phyloP scores from a whole-genome alignment of 179 eudicot species.

The Actinidia chinensis region DNA sequence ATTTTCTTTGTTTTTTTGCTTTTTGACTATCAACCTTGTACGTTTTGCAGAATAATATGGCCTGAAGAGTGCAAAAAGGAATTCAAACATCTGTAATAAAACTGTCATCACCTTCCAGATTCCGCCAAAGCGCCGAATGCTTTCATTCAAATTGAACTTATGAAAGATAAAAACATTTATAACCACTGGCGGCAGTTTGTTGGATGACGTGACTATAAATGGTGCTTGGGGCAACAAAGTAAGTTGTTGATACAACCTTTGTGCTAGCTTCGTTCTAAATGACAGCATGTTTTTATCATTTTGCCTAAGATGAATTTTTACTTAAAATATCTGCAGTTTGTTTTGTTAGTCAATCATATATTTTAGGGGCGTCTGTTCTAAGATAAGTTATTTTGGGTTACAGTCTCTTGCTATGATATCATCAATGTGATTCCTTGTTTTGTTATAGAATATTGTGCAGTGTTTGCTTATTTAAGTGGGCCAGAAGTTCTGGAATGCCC shows the following conservation, averaged over 20 bases:
- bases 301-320: background rate
- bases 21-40: background rate
- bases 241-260: slow-evolving; percentile 24
- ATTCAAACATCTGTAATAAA: slow-evolving; percentile 40
- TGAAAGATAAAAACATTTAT: slow-evolving; percentile 49
- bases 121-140: slow-evolving; percentile 65
- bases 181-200: slow-evolving; percentile 43
- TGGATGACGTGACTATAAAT: slow-evolving; percentile 47
- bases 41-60: slow-evolving; percentile 44
- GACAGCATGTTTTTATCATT: background rate
- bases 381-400: too few relatives aligned
- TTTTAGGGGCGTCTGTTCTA: background rate
- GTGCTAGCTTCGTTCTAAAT: background rate
- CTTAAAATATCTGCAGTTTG: too few relatives aligned
- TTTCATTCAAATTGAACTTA: slow-evolving; percentile 47
- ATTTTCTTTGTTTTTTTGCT: background rate
- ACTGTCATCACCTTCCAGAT: slow-evolving; percentile 64
- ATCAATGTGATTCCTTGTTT: too few relatives aligned
- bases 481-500: too few relatives aligned
- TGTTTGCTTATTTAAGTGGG: too few relatives aligned
- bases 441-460: too few relatives aligned
- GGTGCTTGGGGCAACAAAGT: slow-evolving; percentile 50
- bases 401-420: too few relatives aligned
- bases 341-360: background rate
- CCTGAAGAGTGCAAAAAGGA: slow-evolving; percentile 47